Conservation (phyloP, 2,329 filamentous ascomycete genomes). For the Talaromyces funiculosus region DNA sequence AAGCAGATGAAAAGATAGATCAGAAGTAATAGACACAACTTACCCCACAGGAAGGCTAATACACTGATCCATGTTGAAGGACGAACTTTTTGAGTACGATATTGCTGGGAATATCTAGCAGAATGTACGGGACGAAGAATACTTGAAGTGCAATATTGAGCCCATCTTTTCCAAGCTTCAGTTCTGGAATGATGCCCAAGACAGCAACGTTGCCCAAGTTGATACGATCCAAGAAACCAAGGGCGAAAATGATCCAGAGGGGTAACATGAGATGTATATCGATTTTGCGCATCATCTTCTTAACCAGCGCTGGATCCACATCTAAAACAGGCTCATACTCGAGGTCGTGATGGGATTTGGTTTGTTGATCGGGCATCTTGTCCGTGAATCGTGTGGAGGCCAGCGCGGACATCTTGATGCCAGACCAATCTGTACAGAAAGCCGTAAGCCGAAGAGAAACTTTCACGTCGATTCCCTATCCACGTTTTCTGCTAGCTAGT, state of each 20-base stretch:
- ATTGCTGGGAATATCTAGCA: conserved; percentile 21
- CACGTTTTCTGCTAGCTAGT: not conserved
- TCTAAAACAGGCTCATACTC: not conserved
- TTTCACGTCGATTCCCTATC: not conserved
- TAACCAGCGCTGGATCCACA: not conserved
- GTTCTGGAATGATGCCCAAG: conserved; percentile 19
- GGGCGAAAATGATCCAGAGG: conserved; percentile 18
- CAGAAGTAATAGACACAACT: not conserved
- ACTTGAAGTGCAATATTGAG: conserved; percentile 35
- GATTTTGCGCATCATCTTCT: conserved; percentile 17
- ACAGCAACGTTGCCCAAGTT: conserved; percentile 22
- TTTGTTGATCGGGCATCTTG: not conserved
- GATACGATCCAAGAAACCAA: conserved; percentile 17
- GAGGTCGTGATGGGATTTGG: not conserved
- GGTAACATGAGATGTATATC: conserved; percentile 21
- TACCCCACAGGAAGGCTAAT: conserved; percentile 22
- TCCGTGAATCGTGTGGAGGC: not conserved
- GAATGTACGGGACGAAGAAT: conserved; percentile 26
- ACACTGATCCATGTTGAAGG: conserved; percentile 22
- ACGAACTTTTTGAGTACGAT: conserved; percentile 22
- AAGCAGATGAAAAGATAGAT: not conserved
- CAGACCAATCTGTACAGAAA: not conserved
- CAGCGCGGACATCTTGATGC: not conserved
- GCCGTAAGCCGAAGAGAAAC: not conserved
- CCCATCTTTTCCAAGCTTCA: conserved; percentile 21